A percentile compares a stretch with the other conserved stretches of the same genome.
Evolutionary conservation across 352 stramenopile genomes (phyloP).

Genomic region (Pythium chondricola): DNA sequence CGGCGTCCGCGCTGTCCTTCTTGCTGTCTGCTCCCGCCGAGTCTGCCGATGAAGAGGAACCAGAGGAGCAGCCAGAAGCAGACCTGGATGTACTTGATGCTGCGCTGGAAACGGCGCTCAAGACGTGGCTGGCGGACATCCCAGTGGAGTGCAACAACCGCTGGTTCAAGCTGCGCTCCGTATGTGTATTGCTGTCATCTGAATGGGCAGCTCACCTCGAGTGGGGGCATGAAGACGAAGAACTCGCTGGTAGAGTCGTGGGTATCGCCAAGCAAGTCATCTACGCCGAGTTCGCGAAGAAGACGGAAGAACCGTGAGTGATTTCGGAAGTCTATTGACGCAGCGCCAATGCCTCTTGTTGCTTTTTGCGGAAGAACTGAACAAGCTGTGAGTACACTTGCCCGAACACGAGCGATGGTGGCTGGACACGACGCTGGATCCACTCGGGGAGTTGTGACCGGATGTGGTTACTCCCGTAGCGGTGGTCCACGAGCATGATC

Average conservation of each 20-base stretch:
- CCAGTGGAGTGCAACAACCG: conserved; percentile 52
- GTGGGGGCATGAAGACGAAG: conserved; percentile 83
- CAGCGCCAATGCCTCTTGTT: conserved; percentile 8
- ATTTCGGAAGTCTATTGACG: no score
- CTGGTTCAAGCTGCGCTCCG: conserved; percentile 70
- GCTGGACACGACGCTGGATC: conserved; percentile 76
- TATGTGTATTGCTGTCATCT: conserved; percentile 54
- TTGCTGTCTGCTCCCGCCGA: conserved; percentile 64
- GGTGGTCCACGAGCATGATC: conserved; percentile 94
- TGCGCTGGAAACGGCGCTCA: conserved; percentile 34
- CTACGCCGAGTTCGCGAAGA: conserved; percentile 51
- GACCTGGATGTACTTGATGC: conserved; percentile 46
- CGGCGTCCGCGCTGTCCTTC: conserved; percentile 73
- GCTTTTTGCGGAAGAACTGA: conserved; percentile 70
- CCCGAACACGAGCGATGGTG: conserved; percentile 49
- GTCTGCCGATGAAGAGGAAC: conserved; percentile 70
- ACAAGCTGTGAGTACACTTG: conserved; percentile 68
- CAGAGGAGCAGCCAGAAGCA: conserved; percentile 59
- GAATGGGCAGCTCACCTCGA: conserved; percentile 82
- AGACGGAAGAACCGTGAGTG: conserved; percentile 17
- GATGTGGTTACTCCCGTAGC: conserved; percentile 81
- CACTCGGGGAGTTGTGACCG: conserved; percentile 67
- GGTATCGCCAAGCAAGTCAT: conserved; percentile 82
- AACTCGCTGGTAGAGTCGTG: conserved; percentile 69
- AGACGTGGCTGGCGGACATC: conserved; percentile 61